phyloP scores from a whole-genome alignment of 768 basidiomycete genomes.

The Exidia glandulosa region DNA sequence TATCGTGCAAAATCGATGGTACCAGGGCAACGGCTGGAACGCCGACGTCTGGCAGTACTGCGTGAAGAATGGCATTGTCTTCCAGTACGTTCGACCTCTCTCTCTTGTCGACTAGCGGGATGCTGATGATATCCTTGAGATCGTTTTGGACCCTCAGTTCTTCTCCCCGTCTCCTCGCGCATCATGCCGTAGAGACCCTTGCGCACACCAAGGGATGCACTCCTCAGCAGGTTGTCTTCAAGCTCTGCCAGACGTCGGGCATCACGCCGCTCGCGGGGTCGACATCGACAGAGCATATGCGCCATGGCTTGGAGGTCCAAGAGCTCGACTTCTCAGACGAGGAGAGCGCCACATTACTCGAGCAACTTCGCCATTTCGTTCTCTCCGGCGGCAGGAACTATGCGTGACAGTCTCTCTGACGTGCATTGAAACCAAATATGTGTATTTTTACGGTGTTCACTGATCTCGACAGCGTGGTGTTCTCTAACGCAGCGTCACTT shows the following conservation, averaged over 20 bases:
- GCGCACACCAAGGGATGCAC: conserved; percentile 41
- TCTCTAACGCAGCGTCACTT: too few relatives aligned
- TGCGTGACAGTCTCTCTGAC: too few relatives aligned
- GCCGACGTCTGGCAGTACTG: conserved; percentile 54
- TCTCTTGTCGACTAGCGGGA: neutral
- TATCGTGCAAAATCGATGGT: conserved; percentile 81
- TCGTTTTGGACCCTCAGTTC: conserved; percentile 84
- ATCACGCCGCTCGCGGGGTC: conserved; percentile 72
- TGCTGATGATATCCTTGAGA: conserved; percentile 24
- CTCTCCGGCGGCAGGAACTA: neutral
- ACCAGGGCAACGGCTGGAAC: conserved; percentile 72
- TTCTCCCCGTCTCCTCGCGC: conserved; percentile 50
- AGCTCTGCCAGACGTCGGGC: conserved; percentile 51
- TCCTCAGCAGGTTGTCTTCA: conserved; percentile 56
- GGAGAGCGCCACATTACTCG: neutral
- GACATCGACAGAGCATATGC: conserved; percentile 54
- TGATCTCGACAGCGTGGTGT: too few relatives aligned
- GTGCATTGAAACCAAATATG: too few relatives aligned
- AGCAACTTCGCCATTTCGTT: neutral
- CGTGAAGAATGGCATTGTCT: conserved; percentile 48
- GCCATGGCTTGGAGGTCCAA: conserved; percentile 44
- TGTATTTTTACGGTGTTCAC: too few relatives aligned
- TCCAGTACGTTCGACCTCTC: conserved; percentile 41
- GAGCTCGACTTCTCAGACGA: conserved; percentile 24
- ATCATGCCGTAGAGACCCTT: conserved; percentile 34